Base-by-base conservation (phyloP, 768 basidiomycete genomes). In the Phylloporus arenicola region DNA sequence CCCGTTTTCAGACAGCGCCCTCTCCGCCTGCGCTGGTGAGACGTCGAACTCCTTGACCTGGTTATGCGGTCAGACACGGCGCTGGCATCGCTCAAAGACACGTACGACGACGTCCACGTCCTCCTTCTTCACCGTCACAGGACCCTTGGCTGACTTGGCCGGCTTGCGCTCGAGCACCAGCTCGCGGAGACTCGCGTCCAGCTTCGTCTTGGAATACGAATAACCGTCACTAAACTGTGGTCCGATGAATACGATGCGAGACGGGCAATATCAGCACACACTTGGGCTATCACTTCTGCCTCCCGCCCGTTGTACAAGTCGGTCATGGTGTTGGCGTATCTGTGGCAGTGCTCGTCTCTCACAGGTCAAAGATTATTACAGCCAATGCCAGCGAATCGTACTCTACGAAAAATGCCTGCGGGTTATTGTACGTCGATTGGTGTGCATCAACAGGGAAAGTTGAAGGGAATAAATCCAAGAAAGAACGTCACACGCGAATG, bases 201-300 rank as follows among this genome's bases (percentile, higher is more conserved):
- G 58, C 30, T 57, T 69, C 20, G 58, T 58, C 43, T 63, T 64
- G 6, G 64, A 70, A 17, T 68, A 68, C 75, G 71, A 47, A 79
- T 79, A 44, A 76, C 79, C 57, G 72, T 79, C 54, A 65, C 65
- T 60, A 80, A 88, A 64, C 80, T 82, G 14, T 70, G 37, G 13
- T 58, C 81, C 38, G 27, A 76, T 75, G 29, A 42, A 47, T 39
- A 19, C 11, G 33, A 16, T 12, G 17, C 16, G 35, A 19, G 12
- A 13, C 6, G 16, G 16, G 10, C n/a, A 43, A 13, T 14, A 0
- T 17, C 24, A 9, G 39, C 0, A 48, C 53, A 51, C 37, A 65
- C 64, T 48, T 64, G 63, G 14, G 57, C 63, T 30, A 64, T 64
- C 11, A 64, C 63, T 46, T 64, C 62, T 35, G 62, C 66, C 53